Evolutionary conservation across 2,329 filamentous ascomycete genomes (phyloP), one percentile per base, ranked within the genome.

Genomic region (Stagonosporopsis tanaceti): DNA sequence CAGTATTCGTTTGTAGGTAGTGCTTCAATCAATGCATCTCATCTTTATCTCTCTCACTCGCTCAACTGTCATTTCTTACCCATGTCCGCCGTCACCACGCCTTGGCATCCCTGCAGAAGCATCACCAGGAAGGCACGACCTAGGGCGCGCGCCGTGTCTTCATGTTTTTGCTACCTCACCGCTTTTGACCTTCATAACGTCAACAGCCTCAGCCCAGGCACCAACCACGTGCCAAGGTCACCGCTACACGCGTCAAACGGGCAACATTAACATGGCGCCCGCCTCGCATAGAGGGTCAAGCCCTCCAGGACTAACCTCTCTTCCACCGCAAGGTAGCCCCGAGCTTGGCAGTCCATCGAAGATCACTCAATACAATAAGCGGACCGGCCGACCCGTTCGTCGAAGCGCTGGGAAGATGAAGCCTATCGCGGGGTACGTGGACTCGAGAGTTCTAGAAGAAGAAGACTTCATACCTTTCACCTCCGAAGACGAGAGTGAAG

Each of bases 331-430:
- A 15, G 65, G 59, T 62, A 74, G 71, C 51, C 63, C 62, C n/a
- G 72, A 75, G 63, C 70, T 74, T 38, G 71, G 65, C 12, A 69
- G 62, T 41, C 64, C 68, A 4, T 64, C 66, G 7, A 67, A 58
- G 40, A 60, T 60, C 17, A 69, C 72, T 38, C 67, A 71, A 45
- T 76, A 75, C 69, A 79, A 79, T 63, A 63, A 71, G 42, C 56
- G 66, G 51, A 80, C 77, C 8, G 79, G 79, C 44, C 72, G 79
- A 5, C 79, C 79, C 6, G 74, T 81, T n/a, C 76, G 79, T 39
- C 72, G 74, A 32, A 74, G 67, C 32, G 75, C 76, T n/a, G 76
- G 77, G 11, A 70, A 67, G 47, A 73, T 72, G 53, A 68, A 69
- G 47, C 62, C 58, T 14, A 62, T 66, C 7, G 75, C 69, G 2